Evolutionary conservation across 352 stramenopile species (phyloP).

Genomic region (Pythium dissimile): DNA sequence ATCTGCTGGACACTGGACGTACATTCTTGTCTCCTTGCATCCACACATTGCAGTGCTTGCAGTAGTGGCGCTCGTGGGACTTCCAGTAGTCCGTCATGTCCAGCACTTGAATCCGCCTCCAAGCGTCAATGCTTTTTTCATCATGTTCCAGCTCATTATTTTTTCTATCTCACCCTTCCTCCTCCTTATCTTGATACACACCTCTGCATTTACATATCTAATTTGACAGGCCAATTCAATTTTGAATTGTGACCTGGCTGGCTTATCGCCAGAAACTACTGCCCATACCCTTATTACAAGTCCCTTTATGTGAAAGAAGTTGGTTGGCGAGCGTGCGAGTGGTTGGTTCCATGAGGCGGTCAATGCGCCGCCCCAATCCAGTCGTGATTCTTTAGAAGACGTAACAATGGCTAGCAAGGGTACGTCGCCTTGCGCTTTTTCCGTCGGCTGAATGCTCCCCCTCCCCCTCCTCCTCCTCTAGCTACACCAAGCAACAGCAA

Average conservation of each 20-base stretch:
- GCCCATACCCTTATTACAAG: slow-evolving; percentile 5
- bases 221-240: slow-evolving; percentile 18
- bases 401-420: slow-evolving; percentile 79
- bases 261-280: neutral
- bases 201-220: neutral
- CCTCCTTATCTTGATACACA: slow-evolving; percentile 2
- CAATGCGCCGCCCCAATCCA: slow-evolving; percentile 21
- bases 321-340: slow-evolving; percentile 21
- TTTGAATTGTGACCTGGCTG: slow-evolving; percentile 22
- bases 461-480: neutral
- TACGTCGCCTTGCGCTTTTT: slow-evolving; percentile 31
- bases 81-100: slow-evolving; percentile 68
- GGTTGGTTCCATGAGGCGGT: slow-evolving; percentile 30
- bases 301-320: neutral
- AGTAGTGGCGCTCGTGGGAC: slow-evolving; percentile 72
- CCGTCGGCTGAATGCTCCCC: neutral
- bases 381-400: slow-evolving; percentile 85
- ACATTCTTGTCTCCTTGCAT: slow-evolving; percentile 68
- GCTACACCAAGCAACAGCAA: slow-evolving; percentile 4
- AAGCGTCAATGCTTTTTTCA: slow-evolving; percentile 1
- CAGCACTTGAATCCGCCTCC: too few relatives aligned
- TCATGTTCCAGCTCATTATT: neutral
- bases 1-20: too few relatives aligned
- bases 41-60: slow-evolving; percentile 89
- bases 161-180: neutral